Evolutionary conservation across 2,329 filamentous ascomycete species (phyloP).

Genomic region (Botrytis squamosa): DNA sequence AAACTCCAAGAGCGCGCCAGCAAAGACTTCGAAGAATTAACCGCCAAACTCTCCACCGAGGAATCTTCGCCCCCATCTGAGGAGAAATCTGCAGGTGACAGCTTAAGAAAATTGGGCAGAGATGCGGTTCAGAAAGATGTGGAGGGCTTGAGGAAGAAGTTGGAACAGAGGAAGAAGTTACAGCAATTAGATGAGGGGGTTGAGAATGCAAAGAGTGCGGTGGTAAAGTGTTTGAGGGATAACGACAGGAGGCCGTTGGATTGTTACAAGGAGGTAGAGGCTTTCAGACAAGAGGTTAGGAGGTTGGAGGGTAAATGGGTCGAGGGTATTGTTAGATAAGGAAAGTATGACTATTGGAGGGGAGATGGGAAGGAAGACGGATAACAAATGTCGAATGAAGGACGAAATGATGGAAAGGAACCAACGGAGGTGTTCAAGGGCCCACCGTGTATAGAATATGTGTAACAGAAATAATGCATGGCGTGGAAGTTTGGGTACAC

Average conservation of each 20-base stretch:
- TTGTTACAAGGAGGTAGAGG: constrained; percentile 91
- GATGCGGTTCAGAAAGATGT: constrained; percentile 60
- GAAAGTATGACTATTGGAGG: neutral
- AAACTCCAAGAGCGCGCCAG: constrained; percentile 71
- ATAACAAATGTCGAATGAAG: neutral
- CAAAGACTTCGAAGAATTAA: constrained; percentile 65
- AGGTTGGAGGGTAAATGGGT: constrained; percentile 86
- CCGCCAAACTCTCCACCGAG: constrained; percentile 56
- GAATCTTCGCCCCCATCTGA: constrained; percentile 21
- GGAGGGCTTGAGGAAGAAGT: constrained; percentile 55
- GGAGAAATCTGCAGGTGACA: constrained; percentile 38
- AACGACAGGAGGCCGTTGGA: constrained; percentile 87
- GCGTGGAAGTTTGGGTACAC: neutral
- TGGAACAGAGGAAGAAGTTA: constrained; percentile 62
- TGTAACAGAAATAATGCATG: constrained; percentile 22
- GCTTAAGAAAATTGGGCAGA: constrained; percentile 40
- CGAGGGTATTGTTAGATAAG: constrained; percentile 64
- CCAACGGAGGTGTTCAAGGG: neutral
- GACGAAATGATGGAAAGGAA: neutral
- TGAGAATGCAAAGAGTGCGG: constrained; percentile 70
- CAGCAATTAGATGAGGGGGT: constrained; percentile 70
- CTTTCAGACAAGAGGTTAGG: constrained; percentile 85
- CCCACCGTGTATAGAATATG: constrained; percentile 23
- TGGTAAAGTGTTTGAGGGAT: constrained; percentile 76
- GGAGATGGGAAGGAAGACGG: neutral